Percentiles rank a stretch among this genome's conserved stretches.
Evolutionary conservation across 1,284 basidiomycete species (phyloP).

Genomic region (Fomitopsis pinicola): DNA sequence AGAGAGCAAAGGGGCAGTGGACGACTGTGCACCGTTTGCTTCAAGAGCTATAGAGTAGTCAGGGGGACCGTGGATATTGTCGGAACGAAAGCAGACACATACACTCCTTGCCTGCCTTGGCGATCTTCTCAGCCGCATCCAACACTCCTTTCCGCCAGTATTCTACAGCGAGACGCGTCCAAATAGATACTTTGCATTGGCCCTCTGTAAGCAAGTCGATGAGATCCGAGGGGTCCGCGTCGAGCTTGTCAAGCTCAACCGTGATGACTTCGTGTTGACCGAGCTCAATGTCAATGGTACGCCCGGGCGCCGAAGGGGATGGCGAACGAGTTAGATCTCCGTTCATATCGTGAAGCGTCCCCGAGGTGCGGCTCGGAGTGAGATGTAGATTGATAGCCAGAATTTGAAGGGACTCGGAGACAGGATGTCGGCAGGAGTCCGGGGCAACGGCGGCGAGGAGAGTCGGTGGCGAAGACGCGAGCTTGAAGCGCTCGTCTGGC

Average conservation of each 20-base stretch:
- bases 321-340: conserved; percentile 19
- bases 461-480: neutral
- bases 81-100: conserved; percentile 20
- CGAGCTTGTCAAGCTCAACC: conserved; percentile 75
- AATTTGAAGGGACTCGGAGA: neutral
- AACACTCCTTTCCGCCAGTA: conserved; percentile 71
- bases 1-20: conserved; percentile 65
- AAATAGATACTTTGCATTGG: conserved; percentile 64
- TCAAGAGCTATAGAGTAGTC: conserved; percentile 42
- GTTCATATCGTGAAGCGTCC: conserved; percentile 5
- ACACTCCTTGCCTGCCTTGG: conserved; percentile 60
- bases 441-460: neutral
- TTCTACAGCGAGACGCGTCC: conserved; percentile 75
- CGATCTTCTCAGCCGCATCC: conserved; percentile 67
- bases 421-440: neutral
- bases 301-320: conserved; percentile 25
- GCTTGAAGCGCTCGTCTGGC: neutral
- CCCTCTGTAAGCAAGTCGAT: conserved; percentile 67
- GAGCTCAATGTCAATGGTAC: conserved; percentile 55
- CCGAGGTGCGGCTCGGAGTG: no score
- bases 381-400: no score
- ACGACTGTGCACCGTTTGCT: conserved; percentile 39
- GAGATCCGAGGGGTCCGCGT: conserved; percentile 69
- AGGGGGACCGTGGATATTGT: neutral
- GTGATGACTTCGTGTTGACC: conserved; percentile 77